Base-by-base conservation (phyloP, 2,329 filamentous ascomycete genomes). In the Pezicula radicicola region DNA sequence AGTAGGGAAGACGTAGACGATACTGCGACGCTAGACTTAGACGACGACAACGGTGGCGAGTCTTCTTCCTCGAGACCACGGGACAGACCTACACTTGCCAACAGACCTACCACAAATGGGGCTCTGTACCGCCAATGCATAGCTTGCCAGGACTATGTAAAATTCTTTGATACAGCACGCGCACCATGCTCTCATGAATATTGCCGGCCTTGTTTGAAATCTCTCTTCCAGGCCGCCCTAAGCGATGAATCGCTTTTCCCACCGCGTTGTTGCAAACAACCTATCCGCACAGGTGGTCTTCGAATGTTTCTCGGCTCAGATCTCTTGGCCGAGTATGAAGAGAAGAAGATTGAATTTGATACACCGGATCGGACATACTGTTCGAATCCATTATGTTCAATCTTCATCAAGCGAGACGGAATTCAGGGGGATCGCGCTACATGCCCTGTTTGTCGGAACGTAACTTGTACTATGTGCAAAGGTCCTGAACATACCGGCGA, bases 391-490 rank as follows among this genome's bases (percentile, higher is more conserved):
- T 48, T 55, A 0, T 83, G 80, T 51, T 73, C 70, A 0, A 56
- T 59, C 0, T 83, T 81, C 56, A 71, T 83, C 1, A 66, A 65
- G 0, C 56, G 62, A 0, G 19, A 47, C 1, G 57, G 55, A 2
- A 70, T 76, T 9, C 3, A 52, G 0, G 55, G 48, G 2, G 62
- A 69, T 1, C 40, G 69, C 0, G 77, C 66, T 0, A 65, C 48
- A 0, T 83, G 79, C 42, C 48, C 55, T 0, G 15, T 57, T 1
- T 84, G 81, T 52, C 1, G 39, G 0, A 41, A 53, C 0, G 59
- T 45, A 1, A 85, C 81, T 0, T 86, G 82, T 55, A 63, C 56
- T 0, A 62, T 64, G 0, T 85, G 82, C 70, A 84, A 84, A 51
- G 60, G 52, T 0, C 50, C 52, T 1, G 55, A 63, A 0, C 81